Evolutionary conservation across 495 filamentous ascomycete genomes (phyloP), one percentile per base, ranked within the genome.

Genomic region (Melanomma pulvis-pyrius): DNA sequence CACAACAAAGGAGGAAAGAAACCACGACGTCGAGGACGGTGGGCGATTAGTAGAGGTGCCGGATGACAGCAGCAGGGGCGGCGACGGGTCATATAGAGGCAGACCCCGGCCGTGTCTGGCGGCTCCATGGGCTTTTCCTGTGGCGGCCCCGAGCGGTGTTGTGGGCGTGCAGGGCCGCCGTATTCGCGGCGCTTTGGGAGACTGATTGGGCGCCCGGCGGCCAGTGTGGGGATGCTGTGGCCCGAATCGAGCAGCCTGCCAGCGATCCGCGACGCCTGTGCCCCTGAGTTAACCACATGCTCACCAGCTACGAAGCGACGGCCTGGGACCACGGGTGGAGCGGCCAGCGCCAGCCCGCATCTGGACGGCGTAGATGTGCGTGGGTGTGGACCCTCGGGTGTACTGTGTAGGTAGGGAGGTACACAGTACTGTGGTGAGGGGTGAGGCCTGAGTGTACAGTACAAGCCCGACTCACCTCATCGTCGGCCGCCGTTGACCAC

Each of bases 21-120:
- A 17, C 47, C 58, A 56, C 64, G 49, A 67, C 50, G 64, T 57
- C 63, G 49, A 61, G 25, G 15, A 51, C 9, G 19, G 24, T 36
- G 48, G 41, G 50, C 48, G n/a, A 60, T 50, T 59, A 52, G 28
- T 19, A 57, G 51, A 13, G 29, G 36, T 24, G 41, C 26, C 55
- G 17, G 56, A 9, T 8, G 19, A 3, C 5, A 9, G 19, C 11
- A 26, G 48, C 48, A 50, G 48, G 48, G 48, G 48, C 48, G 48
- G 48, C 48, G 48, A 19, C 7, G 5, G 48, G 48, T 50, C 21
- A 50, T 50, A 50, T 50, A 50, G 21, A n/a, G 48, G 48, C 48
- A n/a, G 12, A 7, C 2, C 8, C 39, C n/a, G 39, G 39, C 13
- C n/a, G n/a, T 44, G 9, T 44, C n/a, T 6, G 39, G 39, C 39